phyloP scores from a whole-genome alignment of 2,329 filamentous ascomycete species.

The Diplodia scrobiculata region DNA sequence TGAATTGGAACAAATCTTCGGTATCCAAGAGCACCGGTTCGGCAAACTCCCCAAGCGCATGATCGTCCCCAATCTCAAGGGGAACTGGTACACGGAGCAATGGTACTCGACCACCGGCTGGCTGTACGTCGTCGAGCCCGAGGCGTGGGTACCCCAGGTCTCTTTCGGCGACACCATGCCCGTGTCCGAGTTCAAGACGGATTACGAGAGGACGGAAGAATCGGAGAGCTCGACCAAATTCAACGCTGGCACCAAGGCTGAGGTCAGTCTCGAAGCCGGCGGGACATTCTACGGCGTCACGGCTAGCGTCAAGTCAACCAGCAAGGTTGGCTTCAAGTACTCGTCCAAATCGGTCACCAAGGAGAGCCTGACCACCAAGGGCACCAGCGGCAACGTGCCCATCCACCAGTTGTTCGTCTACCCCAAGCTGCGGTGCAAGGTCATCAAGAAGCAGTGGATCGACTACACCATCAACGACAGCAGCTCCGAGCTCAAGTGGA shows the following conservation, averaged over 20 bases:
- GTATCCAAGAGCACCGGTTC: neutral
- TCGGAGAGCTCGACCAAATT: neutral
- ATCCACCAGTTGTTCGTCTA: conserved; percentile 5
- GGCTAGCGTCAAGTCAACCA: neutral
- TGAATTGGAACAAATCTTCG: neutral
- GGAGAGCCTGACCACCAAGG: neutral
- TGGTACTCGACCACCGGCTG: neutral
- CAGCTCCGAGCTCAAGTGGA: conserved; percentile 7
- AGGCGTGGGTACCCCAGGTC: neutral
- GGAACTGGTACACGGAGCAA: neutral
- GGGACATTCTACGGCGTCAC: neutral
- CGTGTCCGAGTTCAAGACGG: neutral
- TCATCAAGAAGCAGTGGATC: conserved; percentile 4
- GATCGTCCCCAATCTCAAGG: neutral
- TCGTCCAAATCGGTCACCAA: neutral
- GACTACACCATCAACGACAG: conserved; percentile 12
- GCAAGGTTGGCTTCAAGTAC: neutral
- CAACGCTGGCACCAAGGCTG: neutral
- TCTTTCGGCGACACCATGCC: neutral
- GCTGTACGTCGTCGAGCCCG: neutral
- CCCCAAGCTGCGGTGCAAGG: neutral
- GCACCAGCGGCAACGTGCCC: neutral
- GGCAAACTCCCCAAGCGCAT: conserved; percentile 2
- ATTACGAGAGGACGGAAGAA: neutral
- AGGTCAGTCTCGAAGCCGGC: neutral